Evolutionary conservation across 2,329 filamentous ascomycete genomes (phyloP).

Genomic region (Lachnellula willkommii): DNA sequence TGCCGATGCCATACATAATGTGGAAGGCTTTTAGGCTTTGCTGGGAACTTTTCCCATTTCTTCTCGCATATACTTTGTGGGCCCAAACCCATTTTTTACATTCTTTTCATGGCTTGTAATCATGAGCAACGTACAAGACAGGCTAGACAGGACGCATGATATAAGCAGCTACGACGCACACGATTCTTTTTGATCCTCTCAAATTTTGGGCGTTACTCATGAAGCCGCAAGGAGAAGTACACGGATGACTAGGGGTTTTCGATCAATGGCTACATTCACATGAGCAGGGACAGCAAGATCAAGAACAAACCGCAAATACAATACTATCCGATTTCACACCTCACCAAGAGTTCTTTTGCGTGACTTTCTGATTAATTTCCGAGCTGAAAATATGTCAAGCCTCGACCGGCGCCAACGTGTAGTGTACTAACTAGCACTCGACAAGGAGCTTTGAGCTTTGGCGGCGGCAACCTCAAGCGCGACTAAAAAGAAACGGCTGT

Average conservation of each 20-base stretch:
- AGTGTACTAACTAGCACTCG: neutral
- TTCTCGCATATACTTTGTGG: constrained; percentile 1
- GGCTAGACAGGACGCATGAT: neutral
- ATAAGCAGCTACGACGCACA: neutral
- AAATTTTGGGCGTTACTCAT: neutral
- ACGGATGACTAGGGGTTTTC: neutral
- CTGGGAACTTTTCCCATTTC: neutral
- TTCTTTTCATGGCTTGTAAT: neutral
- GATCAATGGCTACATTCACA: neutral
- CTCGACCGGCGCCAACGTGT: neutral
- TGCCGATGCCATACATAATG: constrained; percentile 3
- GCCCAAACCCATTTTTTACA: neutral
- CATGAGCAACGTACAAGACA: neutral
- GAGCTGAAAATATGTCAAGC: neutral
- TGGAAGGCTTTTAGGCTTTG: neutral
- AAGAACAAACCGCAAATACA: neutral
- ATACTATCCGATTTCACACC: neutral
- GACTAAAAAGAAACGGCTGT: neutral
- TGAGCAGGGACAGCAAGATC: neutral
- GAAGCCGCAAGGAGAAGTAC: neutral
- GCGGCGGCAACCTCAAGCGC: neutral
- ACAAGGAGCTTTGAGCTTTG: neutral
- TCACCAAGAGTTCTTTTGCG: neutral
- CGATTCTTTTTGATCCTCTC: neutral
- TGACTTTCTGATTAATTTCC: neutral